These are phyloP conservation scores for Oehlia diaphana DNA, from an alignment of 192 early-diverging fungal genomes.

Conservation along the genomic window DNA sequence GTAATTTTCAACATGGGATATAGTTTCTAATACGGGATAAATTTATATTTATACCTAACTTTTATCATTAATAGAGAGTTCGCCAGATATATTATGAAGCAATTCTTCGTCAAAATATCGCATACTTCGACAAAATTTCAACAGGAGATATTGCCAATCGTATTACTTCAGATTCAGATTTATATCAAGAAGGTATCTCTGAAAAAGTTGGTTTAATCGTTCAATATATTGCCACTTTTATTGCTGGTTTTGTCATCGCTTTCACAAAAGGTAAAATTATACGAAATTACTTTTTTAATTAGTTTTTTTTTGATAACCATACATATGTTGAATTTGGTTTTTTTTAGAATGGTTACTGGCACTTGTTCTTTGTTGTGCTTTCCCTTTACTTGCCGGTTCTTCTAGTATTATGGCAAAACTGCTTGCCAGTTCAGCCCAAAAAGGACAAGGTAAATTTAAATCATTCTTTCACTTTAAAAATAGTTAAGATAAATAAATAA, in stretches of 20 bases:
- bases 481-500: background rate
- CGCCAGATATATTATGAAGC: conserved; percentile 69
- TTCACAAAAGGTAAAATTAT: conserved; percentile 51
- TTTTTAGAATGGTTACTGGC: conserved; percentile 77
- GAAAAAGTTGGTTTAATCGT: conserved; percentile 82
- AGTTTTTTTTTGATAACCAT: background rate
- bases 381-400: conserved; percentile 66
- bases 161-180: conserved; percentile 34
- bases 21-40: background rate
- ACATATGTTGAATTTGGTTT: conserved; percentile 34
- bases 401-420: conserved; percentile 15
- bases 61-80: conserved; percentile 46
- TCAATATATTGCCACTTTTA: conserved; percentile 62
- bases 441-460: conserved; percentile 10
- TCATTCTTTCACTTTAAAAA: background rate
- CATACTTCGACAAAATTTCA: conserved; percentile 81
- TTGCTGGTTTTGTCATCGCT: conserved; percentile 74
- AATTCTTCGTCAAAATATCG: conserved; percentile 82
- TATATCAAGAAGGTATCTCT: conserved; percentile 86
- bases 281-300: conserved; percentile 3
- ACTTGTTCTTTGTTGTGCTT: conserved; percentile 73
- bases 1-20: background rate
- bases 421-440: background rate
- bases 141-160: conserved; percentile 74
- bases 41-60: background rate